Evolutionary conservation across 495 filamentous ascomycete genomes (phyloP).

Genomic region (Aspergillus biplanus): DNA sequence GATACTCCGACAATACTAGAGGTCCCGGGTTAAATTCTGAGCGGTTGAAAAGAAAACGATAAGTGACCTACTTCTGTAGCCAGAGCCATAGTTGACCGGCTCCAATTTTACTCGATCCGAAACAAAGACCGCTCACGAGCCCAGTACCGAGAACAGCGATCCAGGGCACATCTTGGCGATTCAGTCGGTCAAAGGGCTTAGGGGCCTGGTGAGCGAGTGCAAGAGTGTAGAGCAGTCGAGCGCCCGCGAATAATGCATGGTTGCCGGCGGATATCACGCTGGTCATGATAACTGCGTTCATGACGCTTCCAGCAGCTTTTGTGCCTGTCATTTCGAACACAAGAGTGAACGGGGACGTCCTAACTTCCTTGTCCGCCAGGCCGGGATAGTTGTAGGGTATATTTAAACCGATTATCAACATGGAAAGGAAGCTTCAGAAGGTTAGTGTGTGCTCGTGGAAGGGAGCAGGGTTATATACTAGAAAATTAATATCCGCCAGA

Average conservation of each 20-base stretch:
- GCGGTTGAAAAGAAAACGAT: background rate
- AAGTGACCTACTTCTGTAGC: conserved; percentile 52
- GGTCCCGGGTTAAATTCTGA: background rate
- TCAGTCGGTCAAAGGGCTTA: conserved; percentile 51
- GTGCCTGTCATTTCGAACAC: conserved; percentile 55
- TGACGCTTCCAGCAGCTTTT: conserved; percentile 53
- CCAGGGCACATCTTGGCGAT: conserved; percentile 61
- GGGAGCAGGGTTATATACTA: conserved; percentile 25
- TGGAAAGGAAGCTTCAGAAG: conserved; percentile 40
- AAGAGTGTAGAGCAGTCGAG: conserved; percentile 55
- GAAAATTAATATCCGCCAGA: conserved; percentile 58
- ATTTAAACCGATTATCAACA: conserved; percentile 55
- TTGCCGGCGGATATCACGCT: conserved; percentile 56
- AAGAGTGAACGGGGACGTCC: conserved; percentile 57
- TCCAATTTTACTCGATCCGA: conserved; percentile 64
- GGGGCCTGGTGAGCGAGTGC: conserved; percentile 52
- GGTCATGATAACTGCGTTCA: conserved; percentile 61
- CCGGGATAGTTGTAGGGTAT: conserved; percentile 55
- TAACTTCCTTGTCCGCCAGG: conserved; percentile 42
- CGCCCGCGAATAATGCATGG: conserved; percentile 59
- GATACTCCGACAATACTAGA: conserved; percentile 61
- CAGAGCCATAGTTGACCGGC: conserved; percentile 61
- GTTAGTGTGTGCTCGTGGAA: background rate
- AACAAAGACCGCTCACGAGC: conserved; percentile 59
- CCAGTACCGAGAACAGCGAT: conserved; percentile 60